Conservation (phyloP, 352 stramenopile genomes). For the Pythium biforme region DNA sequence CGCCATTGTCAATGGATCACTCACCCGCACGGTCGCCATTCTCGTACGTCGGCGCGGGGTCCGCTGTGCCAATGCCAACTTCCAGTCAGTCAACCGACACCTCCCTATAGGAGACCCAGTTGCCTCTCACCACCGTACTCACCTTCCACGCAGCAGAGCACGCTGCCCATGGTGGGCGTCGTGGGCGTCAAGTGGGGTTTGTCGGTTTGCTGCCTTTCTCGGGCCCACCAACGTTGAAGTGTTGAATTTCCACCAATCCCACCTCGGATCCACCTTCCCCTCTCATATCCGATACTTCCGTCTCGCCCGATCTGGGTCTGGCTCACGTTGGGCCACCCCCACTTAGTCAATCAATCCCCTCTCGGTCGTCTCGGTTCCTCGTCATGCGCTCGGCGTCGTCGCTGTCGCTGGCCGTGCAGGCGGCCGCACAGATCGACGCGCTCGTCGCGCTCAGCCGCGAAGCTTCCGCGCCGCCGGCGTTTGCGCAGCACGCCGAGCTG, state of each 20-base stretch:
- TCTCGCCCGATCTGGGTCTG: no score
- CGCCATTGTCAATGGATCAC: no score
- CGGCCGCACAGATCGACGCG: conserved; percentile 23
- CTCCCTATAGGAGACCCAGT: no score
- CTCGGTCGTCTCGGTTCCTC: conserved; percentile 4
- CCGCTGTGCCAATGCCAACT: neutral
- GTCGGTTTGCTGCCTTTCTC: neutral
- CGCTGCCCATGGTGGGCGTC: conserved; percentile 3
- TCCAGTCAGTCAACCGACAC: no score
- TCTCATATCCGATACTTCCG: neutral
- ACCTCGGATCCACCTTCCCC: neutral
- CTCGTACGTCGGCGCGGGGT: neutral
- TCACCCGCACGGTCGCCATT: neutral
- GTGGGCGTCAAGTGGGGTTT: neutral
- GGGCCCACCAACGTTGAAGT: neutral
- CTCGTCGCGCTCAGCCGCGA: conserved; percentile 29
- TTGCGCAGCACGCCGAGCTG: conserved; percentile 23
- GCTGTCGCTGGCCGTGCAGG: conserved; percentile 14
- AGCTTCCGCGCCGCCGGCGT: conserved; percentile 4
- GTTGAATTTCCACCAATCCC: conserved; percentile 5
- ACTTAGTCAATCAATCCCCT: no score
- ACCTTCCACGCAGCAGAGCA: conserved; percentile 9
- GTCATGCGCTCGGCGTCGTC: conserved; percentile 23
- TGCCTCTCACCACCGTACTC: no score
- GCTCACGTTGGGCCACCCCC: neutral